Conservation (phyloP, 176 grass and related monocot species). For the Rhynchospora pubera region DNA sequence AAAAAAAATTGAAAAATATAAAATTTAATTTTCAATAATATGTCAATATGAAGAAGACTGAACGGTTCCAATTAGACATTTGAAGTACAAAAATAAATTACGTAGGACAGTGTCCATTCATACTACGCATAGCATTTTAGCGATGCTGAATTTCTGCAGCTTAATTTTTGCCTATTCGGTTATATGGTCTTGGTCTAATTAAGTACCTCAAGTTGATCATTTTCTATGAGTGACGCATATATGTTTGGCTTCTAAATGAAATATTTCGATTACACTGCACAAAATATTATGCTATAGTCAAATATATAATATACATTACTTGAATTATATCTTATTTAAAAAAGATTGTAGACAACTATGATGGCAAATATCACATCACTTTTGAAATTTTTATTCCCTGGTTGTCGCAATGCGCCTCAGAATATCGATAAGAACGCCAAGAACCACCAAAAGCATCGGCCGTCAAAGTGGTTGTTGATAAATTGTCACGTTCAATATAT, state of each 20-base stretch:
- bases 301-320: not conserved
- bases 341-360: not conserved
- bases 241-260: not conserved
- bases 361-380: constrained; percentile 11
- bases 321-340: not conserved
- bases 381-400: not conserved
- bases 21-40: too few species aligned
- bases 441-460: not conserved
- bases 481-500: not conserved
- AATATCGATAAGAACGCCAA: not conserved
- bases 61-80: too few species aligned
- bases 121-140: too few species aligned
- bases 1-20: too few species aligned
- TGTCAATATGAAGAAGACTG: too few species aligned
- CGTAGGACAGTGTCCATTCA: too few species aligned
- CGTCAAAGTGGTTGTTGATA: not conserved
- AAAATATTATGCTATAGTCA: not conserved
- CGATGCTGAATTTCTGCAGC: too few species aligned
- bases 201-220: not conserved
- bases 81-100: too few species aligned
- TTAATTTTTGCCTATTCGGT: not conserved
- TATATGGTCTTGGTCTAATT: not conserved
- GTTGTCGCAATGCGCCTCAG: not conserved
- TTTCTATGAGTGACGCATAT: not conserved
- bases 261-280: not conserved